Evolutionary conservation across 495 filamentous ascomycete species (phyloP), one percentile per base, ranked within the genome.

Genomic region (Achaetomiella virescens): DNA sequence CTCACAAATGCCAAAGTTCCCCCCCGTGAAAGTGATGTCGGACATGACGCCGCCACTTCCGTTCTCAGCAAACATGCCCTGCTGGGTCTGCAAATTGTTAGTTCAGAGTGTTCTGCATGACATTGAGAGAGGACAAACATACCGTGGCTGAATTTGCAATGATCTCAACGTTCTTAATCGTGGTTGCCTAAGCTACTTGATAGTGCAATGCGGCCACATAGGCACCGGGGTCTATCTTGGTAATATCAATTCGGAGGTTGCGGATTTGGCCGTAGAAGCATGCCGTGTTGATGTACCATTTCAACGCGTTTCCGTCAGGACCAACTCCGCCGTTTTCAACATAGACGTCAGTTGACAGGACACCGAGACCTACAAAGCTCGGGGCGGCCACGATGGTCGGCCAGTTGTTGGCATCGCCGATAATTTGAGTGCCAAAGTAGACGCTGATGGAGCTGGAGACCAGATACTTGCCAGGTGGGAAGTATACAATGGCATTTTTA

Each of bases 41-140:
- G 78, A 78, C 82, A 95, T 87, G 70, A 88, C 87, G 42, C 90
- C 90, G 48, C 88, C 90, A 37, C 79, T 84, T 44, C 92, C 93
- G 63, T 97, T 96, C 66, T 97, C 92, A 83, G 95, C 95, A 75
- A 90, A 95, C 62, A 97, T 85, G 63, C 91, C 91, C 70, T 88
- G 80, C 65, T 95, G 90, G 63, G 79, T 76, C 71, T 88, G 95
- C n/a, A n/a, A 35, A 6, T 35, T 35, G 31, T n/a, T n/a, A n/a
- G n/a, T n/a, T n/a, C n/a, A n/a, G n/a, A n/a, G n/a, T n/a, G n/a
- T n/a, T n/a, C n/a, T n/a, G n/a, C n/a, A n/a, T n/a, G n/a, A n/a
- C n/a, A n/a, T n/a, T n/a, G n/a, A n/a, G n/a, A n/a, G n/a, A n/a
- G n/a, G n/a, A n/a, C n/a, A 35, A 35, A 12, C 6, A 6, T 35